Conservation (phyloP, 2,329 filamentous ascomycete genomes). For the Aspergillus oerlinghausenensis region DNA sequence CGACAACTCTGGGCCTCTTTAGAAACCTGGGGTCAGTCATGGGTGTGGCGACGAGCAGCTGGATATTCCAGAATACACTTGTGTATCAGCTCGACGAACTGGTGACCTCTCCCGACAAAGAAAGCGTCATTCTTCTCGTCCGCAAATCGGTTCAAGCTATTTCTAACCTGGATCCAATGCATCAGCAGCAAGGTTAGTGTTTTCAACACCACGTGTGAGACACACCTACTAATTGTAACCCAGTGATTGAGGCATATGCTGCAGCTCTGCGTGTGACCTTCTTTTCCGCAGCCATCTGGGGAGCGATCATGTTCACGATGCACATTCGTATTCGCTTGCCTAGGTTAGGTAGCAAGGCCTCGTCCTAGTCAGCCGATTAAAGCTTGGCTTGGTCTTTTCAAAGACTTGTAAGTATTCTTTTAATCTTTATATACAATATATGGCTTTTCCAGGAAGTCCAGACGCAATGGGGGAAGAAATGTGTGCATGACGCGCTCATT, state of each 20-base stretch:
- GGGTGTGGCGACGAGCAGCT: slow-evolving; percentile 66
- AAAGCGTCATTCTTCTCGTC: slow-evolving; percentile 47
- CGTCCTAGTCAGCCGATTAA: neutral
- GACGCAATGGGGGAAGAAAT: neutral
- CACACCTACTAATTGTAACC: slow-evolving; percentile 12
- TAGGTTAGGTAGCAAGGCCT: slow-evolving; percentile 24
- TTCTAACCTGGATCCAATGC: slow-evolving; percentile 39
- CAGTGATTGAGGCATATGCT: slow-evolving; percentile 36
- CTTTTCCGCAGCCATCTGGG: slow-evolving; percentile 35
- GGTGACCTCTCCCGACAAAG: slow-evolving; percentile 57
- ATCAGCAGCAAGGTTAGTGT: slow-evolving; percentile 44
- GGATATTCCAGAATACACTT: slow-evolving; percentile 69
- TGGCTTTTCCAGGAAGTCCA: too few relatives aligned
- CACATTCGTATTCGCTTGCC: slow-evolving; percentile 31
- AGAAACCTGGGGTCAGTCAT: slow-evolving; percentile 67
- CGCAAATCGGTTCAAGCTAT: slow-evolving; percentile 50
- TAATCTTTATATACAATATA: neutral
- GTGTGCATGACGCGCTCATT: neutral
- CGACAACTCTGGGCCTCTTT: slow-evolving; percentile 67
- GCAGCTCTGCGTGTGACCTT: slow-evolving; percentile 35
- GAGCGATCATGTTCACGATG: slow-evolving; percentile 29
- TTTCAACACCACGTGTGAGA: neutral
- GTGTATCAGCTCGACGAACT: slow-evolving; percentile 54
- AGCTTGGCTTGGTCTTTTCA: neutral
- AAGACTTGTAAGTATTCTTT: neutral